Percentiles rank a stretch among this genome's conserved stretches.
These are phyloP conservation scores for Fusarium solani-melongenae DNA, from an alignment of 2,329 filamentous ascomycete genomes.

Conservation along the genomic window DNA sequence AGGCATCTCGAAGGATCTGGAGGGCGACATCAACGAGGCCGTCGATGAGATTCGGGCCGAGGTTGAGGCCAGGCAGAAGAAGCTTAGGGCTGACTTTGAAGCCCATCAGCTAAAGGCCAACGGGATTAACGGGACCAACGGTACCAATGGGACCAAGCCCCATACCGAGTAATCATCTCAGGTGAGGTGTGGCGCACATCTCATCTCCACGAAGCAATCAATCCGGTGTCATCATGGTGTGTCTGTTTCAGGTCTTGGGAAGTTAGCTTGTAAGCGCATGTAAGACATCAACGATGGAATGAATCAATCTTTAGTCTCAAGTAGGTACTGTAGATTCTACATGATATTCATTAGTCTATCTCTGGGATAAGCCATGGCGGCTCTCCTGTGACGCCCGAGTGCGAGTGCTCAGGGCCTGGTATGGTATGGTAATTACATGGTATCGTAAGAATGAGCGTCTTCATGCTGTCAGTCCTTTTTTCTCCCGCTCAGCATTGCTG, in stretches of 20 bases:
- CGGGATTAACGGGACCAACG: slow-evolving; percentile 5
- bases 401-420: slow-evolving; percentile 11
- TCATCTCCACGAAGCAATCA: not conserved
- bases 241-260: slow-evolving; percentile 7
- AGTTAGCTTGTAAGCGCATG: not conserved
- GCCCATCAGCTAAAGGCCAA: slow-evolving; percentile 46
- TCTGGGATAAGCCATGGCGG: slow-evolving; percentile 12
- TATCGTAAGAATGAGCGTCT: slow-evolving; percentile 41
- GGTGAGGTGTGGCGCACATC: not conserved
- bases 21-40: slow-evolving; percentile 80
- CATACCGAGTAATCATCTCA: not conserved
- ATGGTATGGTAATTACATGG: slow-evolving; percentile 35
- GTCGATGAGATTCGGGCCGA: slow-evolving; percentile 79
- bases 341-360: slow-evolving; percentile 39
- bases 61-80: slow-evolving; percentile 65
- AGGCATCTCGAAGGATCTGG: slow-evolving; percentile 82
- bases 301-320: not conserved
- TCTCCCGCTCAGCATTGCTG: slow-evolving; percentile 27
- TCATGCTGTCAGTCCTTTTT: slow-evolving; percentile 25
- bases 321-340: slow-evolving; percentile 18
- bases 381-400: slow-evolving; percentile 18
- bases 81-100: slow-evolving; percentile 70
- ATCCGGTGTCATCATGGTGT: slow-evolving; percentile 3
- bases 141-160: too few relatives aligned
- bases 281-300: not conserved